Base-by-base conservation (phyloP, 2,329 filamentous ascomycete species). In the Pezicula carpinea region DNA sequence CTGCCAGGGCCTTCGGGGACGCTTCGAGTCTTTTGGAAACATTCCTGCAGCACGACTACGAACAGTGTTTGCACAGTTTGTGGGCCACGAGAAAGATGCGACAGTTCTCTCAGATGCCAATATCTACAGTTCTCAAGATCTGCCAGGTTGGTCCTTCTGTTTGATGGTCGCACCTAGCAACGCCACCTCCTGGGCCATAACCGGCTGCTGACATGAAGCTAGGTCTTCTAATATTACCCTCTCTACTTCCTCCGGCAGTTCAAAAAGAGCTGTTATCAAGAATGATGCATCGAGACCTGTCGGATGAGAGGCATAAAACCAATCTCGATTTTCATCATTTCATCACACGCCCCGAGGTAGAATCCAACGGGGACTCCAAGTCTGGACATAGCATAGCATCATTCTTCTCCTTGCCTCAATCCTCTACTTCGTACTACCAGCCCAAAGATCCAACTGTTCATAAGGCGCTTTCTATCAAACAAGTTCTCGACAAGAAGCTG, bases 261-360 rank as follows among this genome's bases (percentile, higher is more conserved):
- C 93, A 99, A 64, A 70, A 75, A 49, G 68, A 72, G 32, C 73
- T 97, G 3, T 75, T 97, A 5, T 80, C 80, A 38, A 81, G 79
- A 46, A 76, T 96, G 52, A 72, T 96, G 23, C 88, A 95, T 67
- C 77, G 79, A 43, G 87, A 95, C 64, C 77, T 95, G 14, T 82
- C 82, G 51, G 79, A 86, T 54, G 80, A 82, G 3, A 64, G 71
- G 4, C 90, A 97, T 64, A 79, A 87, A 60, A 97, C 91, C 44
- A 99, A 97, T 66, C 72, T 97, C n/a, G 87, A 95, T 66, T 74
- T 89, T 1, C 88, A 95, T 67, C 89, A 92, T 66, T 63, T 82
- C 26, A 64, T 95, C 5, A 74, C 79, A 6, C 91, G 92, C 57
- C 74, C 77, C 3, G 17, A 35, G n/a, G 26, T 56, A 31, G 53